Evolutionary conservation across 805 yeast species (phyloP).

Genomic region (Starmerella bacillaris): DNA sequence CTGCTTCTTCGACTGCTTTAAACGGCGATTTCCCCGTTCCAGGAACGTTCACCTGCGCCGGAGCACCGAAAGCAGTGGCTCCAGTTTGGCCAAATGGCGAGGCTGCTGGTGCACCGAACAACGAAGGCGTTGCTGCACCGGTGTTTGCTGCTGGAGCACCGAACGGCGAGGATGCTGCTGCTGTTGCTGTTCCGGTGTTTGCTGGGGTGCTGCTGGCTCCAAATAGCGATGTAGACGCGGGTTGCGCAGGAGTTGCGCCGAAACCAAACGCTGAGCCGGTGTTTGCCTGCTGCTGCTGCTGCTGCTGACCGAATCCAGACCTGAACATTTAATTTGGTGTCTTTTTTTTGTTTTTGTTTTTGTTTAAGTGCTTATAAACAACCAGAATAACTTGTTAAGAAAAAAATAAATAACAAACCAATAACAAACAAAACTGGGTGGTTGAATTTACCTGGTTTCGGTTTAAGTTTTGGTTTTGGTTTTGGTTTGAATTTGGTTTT

Average conservation of each 20-base stretch:
- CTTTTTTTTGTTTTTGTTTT: no score
- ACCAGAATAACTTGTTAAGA: no score
- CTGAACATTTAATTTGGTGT: no score
- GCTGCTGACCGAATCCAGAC: no score
- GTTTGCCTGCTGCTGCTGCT: no score
- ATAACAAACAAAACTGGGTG: no score
- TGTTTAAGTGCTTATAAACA: no score
- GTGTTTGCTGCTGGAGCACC: slow-evolving; percentile 6
- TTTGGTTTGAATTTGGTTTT: no score
- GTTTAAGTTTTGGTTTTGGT: no score
- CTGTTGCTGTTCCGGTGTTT: background rate
- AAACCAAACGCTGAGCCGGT: background rate
- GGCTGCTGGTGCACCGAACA: slow-evolving; percentile 25
- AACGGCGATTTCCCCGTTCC: slow-evolving; percentile 42
- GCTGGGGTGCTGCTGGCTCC: background rate
- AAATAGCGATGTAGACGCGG: background rate
- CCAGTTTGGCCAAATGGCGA: slow-evolving; percentile 2
- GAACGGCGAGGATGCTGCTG: background rate
- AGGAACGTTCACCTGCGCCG: slow-evolving; percentile 1
- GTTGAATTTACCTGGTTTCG: no score
- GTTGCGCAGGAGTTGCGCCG: slow-evolving; percentile 2
- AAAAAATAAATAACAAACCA: no score
- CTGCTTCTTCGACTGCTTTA: slow-evolving; percentile 47
- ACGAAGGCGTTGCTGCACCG: slow-evolving; percentile 21
- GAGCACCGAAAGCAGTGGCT: slow-evolving; percentile 14